Evolutionary conservation across 169 alveolate species (phyloP), one percentile per base, ranked within the genome.

Genomic region (Cryptosporidium meleagridis): DNA sequence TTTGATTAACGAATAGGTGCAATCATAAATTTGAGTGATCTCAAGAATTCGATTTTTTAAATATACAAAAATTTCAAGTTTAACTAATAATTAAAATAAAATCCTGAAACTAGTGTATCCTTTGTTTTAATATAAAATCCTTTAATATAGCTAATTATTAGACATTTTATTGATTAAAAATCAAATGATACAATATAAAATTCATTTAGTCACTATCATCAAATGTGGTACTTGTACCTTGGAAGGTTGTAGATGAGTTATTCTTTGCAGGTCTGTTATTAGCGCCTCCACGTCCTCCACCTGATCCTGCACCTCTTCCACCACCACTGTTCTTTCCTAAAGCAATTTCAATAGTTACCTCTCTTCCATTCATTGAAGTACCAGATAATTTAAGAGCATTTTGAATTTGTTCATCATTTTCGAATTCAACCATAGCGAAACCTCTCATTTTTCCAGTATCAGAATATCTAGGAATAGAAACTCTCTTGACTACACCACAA

Each of bases 371-470:
- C 89, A 80, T 80, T 10, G 89, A 80, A 23, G 75, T 80, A 44
- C 89, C 89, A 1, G 89, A 80, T 41, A 80, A 39, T 39, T 80
- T 61, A 5, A 80, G 59, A 41, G 75, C 89, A 37, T 80, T 80
- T 62, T 80, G 89, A 37, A 80, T 80, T 41, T 80, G 89, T 31
- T 80, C 89, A 35, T 80, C 89, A 80, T 62, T 80, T 29, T 80
- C 89, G 12, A 80, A 62, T 41, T 80, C 89, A 9, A 80, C 89
- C 89, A 80, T 80, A 35, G 89, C 89, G 16, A 80, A 80, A 2
- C 89, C 89, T 51, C 89, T 80, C 89, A 80, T 80, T 35, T 80
- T 80, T 18, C 89, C 89, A 21, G 89, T 61, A 65, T 80, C 89
- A 80, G 89, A 80, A 31, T 80, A 80, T 41, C 68, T 80, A 14